Evolutionary conservation across 805 yeast genomes (phyloP), one percentile per base, ranked within the genome.

Genomic region (Alloascoidea hylecoeti): DNA sequence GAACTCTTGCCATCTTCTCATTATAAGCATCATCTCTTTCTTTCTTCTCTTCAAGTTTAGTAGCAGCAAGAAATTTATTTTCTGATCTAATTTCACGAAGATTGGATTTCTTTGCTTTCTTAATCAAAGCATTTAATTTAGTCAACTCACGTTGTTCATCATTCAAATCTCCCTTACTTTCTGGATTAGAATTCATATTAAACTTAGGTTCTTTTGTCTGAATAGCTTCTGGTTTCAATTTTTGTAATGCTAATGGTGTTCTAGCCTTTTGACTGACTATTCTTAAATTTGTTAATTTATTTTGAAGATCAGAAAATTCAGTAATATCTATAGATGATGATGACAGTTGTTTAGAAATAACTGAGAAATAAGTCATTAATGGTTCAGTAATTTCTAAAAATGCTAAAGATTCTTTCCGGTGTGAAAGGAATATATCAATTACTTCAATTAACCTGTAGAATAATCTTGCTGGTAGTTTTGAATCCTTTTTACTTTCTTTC

Each of bases 161-260:
- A 55, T 88, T 81, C 38, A 80, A 71, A 56, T 89, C 96, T 56
- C 85, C 81, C 62, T 83, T 88, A 72, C 77, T 83, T 53, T 85
- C 96, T 40, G 96, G 95, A 61, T 88, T 89, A 72, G 78, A 92
- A 65, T 86, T 85, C 51, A 85, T 97, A 60, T 89, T 96, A 55
- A 80, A 92, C 59, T 82, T 78, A 46, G 99, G 99, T 28, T 86
- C 80, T 50, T 70, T 71, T 2, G 95, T 71, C 33, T 86, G 78
- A 51, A 92, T 81, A 2, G 95, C 81, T 40, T 92, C 53, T 16
- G 94, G 85, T 51, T 72, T 74, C 62, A 88, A 96, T 4, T 72
- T 61, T 60, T 92, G 99, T 44, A 92, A 66, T 13, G 74, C 63
- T 49, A 92, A 68, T 41, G 96, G 96, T 41, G 55, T 61, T 42